A percentile compares a stretch with the other conserved stretches of the same genome.
phyloP scores from a whole-genome alignment of 306 rosid species.

The Malus sylvestris region DNA sequence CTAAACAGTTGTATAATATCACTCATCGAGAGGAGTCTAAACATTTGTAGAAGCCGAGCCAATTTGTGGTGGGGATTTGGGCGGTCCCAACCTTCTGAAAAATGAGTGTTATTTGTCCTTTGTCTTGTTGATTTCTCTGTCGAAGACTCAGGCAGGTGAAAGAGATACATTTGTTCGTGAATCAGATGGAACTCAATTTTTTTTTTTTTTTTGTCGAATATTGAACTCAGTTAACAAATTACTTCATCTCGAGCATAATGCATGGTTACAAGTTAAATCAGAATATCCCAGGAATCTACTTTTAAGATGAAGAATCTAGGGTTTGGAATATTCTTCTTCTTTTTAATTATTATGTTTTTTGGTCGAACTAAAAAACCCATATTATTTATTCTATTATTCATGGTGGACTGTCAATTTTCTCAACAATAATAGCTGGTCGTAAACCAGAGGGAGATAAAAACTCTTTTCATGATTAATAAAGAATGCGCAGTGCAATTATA shows the following conservation, averaged over 20 bases:
- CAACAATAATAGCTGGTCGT: not conserved
- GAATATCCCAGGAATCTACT: slow-evolving; percentile 11
- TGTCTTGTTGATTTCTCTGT: not conserved
- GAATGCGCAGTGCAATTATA: too few species aligned
- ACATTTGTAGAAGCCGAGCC: too few species aligned
- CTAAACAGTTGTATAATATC: too few species aligned
- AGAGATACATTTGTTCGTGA: not conserved
- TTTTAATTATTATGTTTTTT: too few species aligned
- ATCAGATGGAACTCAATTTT: not conserved
- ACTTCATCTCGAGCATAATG: not conserved
- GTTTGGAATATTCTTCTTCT: not conserved
- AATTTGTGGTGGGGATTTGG: too few species aligned
- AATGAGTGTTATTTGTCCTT: not conserved
- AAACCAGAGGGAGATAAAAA: not conserved
- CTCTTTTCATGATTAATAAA: not conserved
- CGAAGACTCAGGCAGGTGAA: not conserved
- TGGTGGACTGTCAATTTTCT: not conserved
- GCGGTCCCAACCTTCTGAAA: not conserved
- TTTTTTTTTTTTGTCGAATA: too few species aligned
- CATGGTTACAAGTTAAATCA: not conserved
- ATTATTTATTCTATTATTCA: not conserved
- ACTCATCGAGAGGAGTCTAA: not conserved
- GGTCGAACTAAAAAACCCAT: too few species aligned
- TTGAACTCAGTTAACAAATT: not conserved
- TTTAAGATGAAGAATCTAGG: not conserved